Evolutionary conservation across 768 basidiomycete genomes (phyloP), one percentile per base, ranked within the genome.

Genomic region (Bullera alba): DNA sequence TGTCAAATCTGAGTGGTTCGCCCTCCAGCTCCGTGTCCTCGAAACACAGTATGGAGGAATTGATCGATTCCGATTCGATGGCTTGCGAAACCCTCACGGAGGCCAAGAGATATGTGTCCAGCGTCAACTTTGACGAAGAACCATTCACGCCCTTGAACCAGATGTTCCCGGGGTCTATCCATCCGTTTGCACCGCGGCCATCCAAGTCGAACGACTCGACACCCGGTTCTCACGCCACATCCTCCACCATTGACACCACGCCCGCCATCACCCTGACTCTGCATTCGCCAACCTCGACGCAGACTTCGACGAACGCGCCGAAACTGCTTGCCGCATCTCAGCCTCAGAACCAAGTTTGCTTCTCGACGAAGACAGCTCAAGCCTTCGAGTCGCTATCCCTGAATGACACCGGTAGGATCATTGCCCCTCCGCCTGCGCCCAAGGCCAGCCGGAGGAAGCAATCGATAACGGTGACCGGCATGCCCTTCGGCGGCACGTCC

Each of bases 201-300:
- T 30, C 16, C 29, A 15, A 14, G 23, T 27, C 26, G 14, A 43
- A 26, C 42, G 26, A n/a, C n/a, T n/a, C n/a, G n/a, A n/a, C n/a
- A n/a, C n/a, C n/a, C n/a, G n/a, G n/a, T n/a, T n/a, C n/a, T n/a
- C n/a, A n/a, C 23, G 14, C 19, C 6, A 14, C 23, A 28, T 28
- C 42, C 23, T 10, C 6, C 12, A 21, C 8, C 15, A 43, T 19
- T 8, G 19, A 14, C 22, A 37, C 46, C 4, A 48, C 46, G 19
- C 52, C 52, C 7, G 36, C 46, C 12, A 53, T 53, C n/a, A 53
- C 52, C n/a, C 25, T 53, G 19, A 53, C 52, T 3, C 7, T 42
- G 4, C 22, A 48, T 12, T 53, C 52, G 26, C 52, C 52, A 16
- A 8, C 45, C n/a, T 12, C 37, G 10, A 39, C n/a, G n/a, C n/a